Evolutionary conservation across 768 basidiomycete species (phyloP).

Genomic region (Leccinum fibrillosum): DNA sequence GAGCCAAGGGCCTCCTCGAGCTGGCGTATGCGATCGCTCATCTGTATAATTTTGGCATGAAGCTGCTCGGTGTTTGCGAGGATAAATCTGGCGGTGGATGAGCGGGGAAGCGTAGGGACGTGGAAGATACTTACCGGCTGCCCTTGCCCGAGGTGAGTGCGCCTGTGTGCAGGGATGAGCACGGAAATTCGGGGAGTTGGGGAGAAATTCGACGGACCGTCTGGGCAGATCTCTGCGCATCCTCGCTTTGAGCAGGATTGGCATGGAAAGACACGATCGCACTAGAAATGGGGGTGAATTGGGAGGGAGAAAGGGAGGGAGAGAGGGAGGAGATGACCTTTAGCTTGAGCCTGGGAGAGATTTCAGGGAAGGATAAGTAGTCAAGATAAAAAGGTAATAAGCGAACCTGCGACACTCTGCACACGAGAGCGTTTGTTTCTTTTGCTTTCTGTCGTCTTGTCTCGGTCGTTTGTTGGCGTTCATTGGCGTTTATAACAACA

Average conservation of each 20-base stretch:
- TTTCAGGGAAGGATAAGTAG: not conserved
- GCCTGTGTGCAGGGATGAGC: conserved; percentile 33
- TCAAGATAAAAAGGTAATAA: not conserved
- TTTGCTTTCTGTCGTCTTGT: conserved; percentile 30
- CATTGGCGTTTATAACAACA: conserved; percentile 14
- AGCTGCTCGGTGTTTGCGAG: conserved; percentile 66
- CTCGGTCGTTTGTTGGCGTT: conserved; percentile 43
- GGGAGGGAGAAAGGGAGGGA: not conserved
- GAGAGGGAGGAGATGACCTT: conserved; percentile 37
- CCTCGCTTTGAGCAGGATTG: conserved; percentile 67
- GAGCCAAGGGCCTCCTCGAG: conserved; percentile 57
- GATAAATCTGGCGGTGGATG: conserved; percentile 47
- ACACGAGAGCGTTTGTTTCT: conserved; percentile 52
- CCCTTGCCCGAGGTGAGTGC: conserved; percentile 61
- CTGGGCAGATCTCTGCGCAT: conserved; percentile 60
- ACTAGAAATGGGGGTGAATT: conserved; percentile 32
- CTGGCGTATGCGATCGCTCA: conserved; percentile 61
- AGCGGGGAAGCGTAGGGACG: not conserved
- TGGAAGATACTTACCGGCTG: conserved; percentile 45
- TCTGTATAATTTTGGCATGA: conserved; percentile 58
- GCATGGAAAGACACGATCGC: conserved; percentile 64
- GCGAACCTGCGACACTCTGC: conserved; percentile 60
- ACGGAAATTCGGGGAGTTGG: not conserved
- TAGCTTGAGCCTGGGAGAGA: conserved; percentile 43
- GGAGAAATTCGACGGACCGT: conserved; percentile 35